These are phyloP conservation scores for Mollisiaceae sp. DNA, from an alignment of 2,329 filamentous ascomycete genomes.

Conservation along the genomic window DNA sequence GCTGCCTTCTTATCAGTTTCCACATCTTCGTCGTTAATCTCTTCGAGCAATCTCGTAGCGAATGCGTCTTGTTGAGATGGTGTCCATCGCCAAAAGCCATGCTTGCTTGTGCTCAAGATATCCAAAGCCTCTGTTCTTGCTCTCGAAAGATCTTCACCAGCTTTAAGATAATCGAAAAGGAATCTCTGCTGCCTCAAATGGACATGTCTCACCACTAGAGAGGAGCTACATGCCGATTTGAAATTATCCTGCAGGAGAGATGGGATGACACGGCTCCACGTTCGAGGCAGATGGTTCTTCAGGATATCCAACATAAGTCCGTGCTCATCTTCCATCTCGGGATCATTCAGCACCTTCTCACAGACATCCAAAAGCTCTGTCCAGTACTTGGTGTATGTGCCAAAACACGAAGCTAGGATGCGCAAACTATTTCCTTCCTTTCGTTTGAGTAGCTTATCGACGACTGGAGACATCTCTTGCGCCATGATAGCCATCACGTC, in stretches of 20 bases:
- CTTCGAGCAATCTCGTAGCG: constrained; percentile 14
- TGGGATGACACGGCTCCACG: constrained; percentile 15
- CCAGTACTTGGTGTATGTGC: constrained; percentile 20
- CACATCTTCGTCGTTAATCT: constrained; percentile 16
- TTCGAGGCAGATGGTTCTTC: background rate
- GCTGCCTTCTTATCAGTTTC: constrained; percentile 7
- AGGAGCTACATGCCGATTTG: background rate
- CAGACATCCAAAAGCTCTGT: constrained; percentile 19
- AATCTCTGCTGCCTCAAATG: constrained; percentile 20
- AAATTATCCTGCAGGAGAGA: background rate
- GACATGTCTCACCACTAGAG: constrained; percentile 9
- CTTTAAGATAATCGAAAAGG: constrained; percentile 12
- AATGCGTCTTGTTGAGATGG: constrained; percentile 20
- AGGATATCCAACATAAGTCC: constrained; percentile 8
- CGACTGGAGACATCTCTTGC: constrained; percentile 14
- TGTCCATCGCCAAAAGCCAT: constrained; percentile 26
- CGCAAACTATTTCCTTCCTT: constrained; percentile 12
- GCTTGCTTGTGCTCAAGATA: background rate
- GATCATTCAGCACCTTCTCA: constrained; percentile 6
- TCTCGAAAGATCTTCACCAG: background rate
- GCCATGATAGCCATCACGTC: constrained; percentile 15
- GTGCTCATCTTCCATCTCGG: background rate
- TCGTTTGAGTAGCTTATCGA: constrained; percentile 12
- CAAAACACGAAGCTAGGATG: constrained; percentile 10
- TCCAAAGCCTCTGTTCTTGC: constrained; percentile 16